phyloP scores from a whole-genome alignment of 768 basidiomycete genomes.

The Russula vinacea region DNA sequence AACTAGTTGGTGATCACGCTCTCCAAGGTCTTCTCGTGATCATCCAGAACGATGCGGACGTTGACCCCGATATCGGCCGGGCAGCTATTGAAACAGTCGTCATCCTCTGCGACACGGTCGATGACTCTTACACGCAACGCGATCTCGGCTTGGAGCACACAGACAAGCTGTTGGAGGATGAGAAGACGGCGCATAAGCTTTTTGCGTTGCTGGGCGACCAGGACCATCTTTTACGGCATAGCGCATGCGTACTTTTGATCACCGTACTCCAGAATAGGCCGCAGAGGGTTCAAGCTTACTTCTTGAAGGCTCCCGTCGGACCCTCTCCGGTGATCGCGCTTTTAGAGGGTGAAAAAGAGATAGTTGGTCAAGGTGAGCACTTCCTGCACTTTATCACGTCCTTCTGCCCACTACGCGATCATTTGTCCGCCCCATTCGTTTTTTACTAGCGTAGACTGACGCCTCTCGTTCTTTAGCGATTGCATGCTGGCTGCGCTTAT shows the following conservation, averaged over 20 bases:
- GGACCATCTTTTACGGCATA: slow-evolving; percentile 80
- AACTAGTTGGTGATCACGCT: slow-evolving; percentile 79
- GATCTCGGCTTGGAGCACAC: slow-evolving; percentile 84
- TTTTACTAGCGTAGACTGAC: slow-evolving; percentile 9
- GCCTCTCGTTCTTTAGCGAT: slow-evolving; percentile 56
- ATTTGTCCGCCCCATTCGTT: neutral
- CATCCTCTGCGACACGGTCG: slow-evolving; percentile 78
- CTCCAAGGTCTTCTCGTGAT: slow-evolving; percentile 76
- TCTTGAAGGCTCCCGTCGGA: slow-evolving; percentile 80
- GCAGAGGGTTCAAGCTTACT: slow-evolving; percentile 81
- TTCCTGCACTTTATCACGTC: neutral
- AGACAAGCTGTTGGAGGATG: slow-evolving; percentile 69
- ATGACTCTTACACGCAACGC: slow-evolving; percentile 44
- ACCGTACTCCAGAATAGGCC: slow-evolving; percentile 80
- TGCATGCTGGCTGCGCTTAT: slow-evolving; percentile 80
- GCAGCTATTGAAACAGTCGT: slow-evolving; percentile 88
- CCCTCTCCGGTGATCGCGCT: slow-evolving; percentile 67
- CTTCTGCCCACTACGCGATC: neutral
- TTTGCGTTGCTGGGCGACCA: slow-evolving; percentile 74
- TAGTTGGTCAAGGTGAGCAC: slow-evolving; percentile 80
- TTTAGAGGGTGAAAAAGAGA: slow-evolving; percentile 83
- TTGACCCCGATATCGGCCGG: slow-evolving; percentile 90
- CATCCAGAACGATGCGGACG: slow-evolving; percentile 80
- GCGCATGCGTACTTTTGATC: slow-evolving; percentile 77
- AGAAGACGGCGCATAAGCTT: slow-evolving; percentile 69